Conservation (phyloP, 2,329 filamentous ascomycete genomes). For the Cordyceps militaris region DNA sequence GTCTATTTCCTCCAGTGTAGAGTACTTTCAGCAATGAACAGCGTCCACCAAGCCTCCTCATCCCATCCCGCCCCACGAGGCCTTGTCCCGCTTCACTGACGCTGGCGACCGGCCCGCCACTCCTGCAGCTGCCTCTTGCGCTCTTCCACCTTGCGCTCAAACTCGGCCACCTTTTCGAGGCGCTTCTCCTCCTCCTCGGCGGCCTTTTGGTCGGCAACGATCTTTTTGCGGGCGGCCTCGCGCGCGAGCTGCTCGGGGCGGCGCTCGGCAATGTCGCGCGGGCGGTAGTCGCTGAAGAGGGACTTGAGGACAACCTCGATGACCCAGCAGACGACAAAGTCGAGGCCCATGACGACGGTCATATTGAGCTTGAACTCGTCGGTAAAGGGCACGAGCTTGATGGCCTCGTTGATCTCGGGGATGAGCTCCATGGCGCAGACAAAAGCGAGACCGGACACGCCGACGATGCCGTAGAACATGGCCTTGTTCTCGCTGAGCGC, state of each 20-base stretch:
- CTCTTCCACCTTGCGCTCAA: slow-evolving; percentile 52
- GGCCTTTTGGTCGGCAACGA: slow-evolving; percentile 43
- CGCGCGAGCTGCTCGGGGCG: slow-evolving; percentile 77
- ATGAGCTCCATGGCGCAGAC: slow-evolving; percentile 91
- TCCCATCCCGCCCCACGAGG: not conserved
- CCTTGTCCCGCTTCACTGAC: not conserved
- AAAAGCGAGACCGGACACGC: slow-evolving; percentile 85
- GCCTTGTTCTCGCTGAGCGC: slow-evolving; percentile 90
- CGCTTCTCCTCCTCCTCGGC: slow-evolving; percentile 45
- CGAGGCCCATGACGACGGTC: slow-evolving; percentile 75
- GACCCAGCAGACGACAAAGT: slow-evolving; percentile 79
- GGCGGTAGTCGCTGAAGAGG: slow-evolving; percentile 82
- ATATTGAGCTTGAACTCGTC: slow-evolving; percentile 84
- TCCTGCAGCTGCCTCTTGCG: slow-evolving; percentile 40
- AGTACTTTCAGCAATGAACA: not conserved
- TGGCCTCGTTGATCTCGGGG: slow-evolving; percentile 87
- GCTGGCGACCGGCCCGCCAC: slow-evolving; percentile 34
- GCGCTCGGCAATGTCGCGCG: slow-evolving; percentile 86
- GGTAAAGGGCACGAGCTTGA: slow-evolving; percentile 86
- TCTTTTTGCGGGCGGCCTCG: slow-evolving; percentile 62
- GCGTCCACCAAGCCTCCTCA: not conserved
- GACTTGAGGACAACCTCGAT: slow-evolving; percentile 83
- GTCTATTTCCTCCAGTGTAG: not conserved
- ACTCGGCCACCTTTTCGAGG: slow-evolving; percentile 49
- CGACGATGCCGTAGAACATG: slow-evolving; percentile 96